Evolutionary conservation across 1,284 basidiomycete species (phyloP).

Genomic region (Mixia osmundae): DNA sequence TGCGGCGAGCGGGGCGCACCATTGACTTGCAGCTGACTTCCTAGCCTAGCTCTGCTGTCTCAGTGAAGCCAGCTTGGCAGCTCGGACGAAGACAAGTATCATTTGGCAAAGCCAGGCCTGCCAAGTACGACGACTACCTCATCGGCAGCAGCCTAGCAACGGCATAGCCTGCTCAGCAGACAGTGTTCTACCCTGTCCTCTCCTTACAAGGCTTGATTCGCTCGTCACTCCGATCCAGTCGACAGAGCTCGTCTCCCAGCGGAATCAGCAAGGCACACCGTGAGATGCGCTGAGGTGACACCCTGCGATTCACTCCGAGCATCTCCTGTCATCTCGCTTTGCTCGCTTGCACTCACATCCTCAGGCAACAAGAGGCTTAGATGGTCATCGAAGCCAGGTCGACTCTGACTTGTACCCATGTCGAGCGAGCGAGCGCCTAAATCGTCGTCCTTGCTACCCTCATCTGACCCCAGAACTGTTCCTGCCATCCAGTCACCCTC

Average conservation of each 20-base stretch:
- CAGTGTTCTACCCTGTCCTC: too few relatives aligned
- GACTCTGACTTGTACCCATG: conserved; percentile 22
- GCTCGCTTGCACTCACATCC: conserved; percentile 5
- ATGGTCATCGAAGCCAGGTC: conserved; percentile 5
- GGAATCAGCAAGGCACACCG: conserved; percentile 61
- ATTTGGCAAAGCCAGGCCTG: too few relatives aligned
- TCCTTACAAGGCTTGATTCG: too few relatives aligned
- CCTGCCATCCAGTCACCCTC: too few relatives aligned
- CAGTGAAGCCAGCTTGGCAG: neutral
- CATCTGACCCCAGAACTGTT: too few relatives aligned
- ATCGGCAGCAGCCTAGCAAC: too few relatives aligned
- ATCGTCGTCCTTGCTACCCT: too few relatives aligned
- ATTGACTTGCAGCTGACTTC: neutral
- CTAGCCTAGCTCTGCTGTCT: neutral
- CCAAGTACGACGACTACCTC: too few relatives aligned
- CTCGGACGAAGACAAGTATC: too few relatives aligned
- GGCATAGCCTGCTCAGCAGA: too few relatives aligned
- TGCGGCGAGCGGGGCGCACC: too few relatives aligned
- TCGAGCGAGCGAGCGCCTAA: conserved; percentile 35
- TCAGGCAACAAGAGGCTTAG: too few relatives aligned
- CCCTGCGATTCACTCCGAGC: neutral
- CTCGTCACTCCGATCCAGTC: neutral
- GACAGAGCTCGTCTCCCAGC: conserved; percentile 21
- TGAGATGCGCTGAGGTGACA: conserved; percentile 25
- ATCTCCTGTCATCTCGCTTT: conserved; percentile 14